phyloP scores from a whole-genome alignment of 208 protist genomes.

The Perkinsela sp. region DNA sequence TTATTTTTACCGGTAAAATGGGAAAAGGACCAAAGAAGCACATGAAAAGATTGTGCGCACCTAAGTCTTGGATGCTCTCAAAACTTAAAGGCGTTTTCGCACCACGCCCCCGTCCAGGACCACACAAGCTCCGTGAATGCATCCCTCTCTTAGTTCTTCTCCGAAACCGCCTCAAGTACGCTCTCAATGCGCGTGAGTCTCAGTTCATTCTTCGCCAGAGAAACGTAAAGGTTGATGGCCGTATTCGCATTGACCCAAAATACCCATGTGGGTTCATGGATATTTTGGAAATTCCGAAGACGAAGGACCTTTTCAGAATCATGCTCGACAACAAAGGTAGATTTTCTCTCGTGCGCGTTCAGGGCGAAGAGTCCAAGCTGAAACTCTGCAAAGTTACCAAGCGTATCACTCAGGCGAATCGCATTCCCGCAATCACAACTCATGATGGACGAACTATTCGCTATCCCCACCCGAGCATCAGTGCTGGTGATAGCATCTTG shows the following conservation, averaged over 20 bases:
- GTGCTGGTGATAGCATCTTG: slow-evolving; percentile 86
- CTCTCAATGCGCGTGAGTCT: slow-evolving; percentile 79
- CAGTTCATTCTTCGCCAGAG: slow-evolving; percentile 85
- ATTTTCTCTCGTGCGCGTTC: slow-evolving; percentile 85
- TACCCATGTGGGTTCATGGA: slow-evolving; percentile 96
- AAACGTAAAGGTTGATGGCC: slow-evolving; percentile 83
- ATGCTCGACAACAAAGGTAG: slow-evolving; percentile 96
- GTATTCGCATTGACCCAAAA: slow-evolving; percentile 78
- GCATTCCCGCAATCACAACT: slow-evolving; percentile 84
- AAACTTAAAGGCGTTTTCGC: slow-evolving; percentile 93
- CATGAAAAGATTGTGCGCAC: slow-evolving; percentile 94
- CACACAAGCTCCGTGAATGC: slow-evolving; percentile 84
- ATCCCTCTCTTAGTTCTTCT: slow-evolving; percentile 50
- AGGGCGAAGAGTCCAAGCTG: slow-evolving; percentile 67
- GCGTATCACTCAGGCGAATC: slow-evolving; percentile 52
- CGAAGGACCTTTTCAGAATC: slow-evolving; percentile 90
- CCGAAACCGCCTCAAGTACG: slow-evolving; percentile 83
- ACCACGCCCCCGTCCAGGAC: slow-evolving; percentile 78
- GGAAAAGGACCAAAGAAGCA: slow-evolving; percentile 89
- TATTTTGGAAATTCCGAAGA: slow-evolving; percentile 88
- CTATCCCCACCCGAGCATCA: slow-evolving; percentile 87
- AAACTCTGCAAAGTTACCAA: slow-evolving; percentile 85
- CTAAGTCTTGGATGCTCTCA: slow-evolving; percentile 97
- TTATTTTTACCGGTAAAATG: too few relatives aligned
- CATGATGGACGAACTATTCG: slow-evolving; percentile 97